Percentiles rank a stretch among this genome's conserved stretches.
Evolutionary conservation across 768 basidiomycete genomes (phyloP).

Genomic region (Phylloporus sp.): DNA sequence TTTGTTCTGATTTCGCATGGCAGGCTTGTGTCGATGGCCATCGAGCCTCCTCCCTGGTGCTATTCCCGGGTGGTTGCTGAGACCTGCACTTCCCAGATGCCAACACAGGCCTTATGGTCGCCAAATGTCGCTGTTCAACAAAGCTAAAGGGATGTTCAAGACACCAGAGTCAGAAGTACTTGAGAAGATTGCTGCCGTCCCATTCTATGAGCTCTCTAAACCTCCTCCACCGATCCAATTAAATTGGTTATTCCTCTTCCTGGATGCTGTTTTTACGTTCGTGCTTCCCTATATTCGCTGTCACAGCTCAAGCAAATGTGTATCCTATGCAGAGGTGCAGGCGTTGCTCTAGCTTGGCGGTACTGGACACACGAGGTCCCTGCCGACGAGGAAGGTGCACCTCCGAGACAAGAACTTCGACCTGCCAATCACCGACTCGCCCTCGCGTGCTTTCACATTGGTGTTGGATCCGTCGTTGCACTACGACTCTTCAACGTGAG

Average conservation of each 20-base stretch:
- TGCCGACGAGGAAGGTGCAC: conserved; percentile 9
- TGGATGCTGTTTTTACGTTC: conserved; percentile 31
- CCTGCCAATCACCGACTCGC: conserved; percentile 29
- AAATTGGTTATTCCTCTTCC: conserved; percentile 26
- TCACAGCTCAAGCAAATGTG: neutral
- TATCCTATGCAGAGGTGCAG: conserved; percentile 18
- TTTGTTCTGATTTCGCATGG: conserved; percentile 2
- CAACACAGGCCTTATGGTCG: neutral
- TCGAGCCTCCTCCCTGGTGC: conserved; percentile 1
- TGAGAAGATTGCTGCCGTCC: conserved; percentile 15
- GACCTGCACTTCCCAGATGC: neutral
- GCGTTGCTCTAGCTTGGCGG: conserved; percentile 25
- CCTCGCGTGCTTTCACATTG: conserved; percentile 26
- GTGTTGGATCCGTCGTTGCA: conserved; percentile 27
- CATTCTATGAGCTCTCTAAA: conserved; percentile 25
- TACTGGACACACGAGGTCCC: conserved; percentile 24
- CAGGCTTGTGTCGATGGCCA: conserved; percentile 10
- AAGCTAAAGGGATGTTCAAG: conserved; percentile 4
- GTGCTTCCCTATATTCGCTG: conserved; percentile 3
- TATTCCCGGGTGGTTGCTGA: neutral
- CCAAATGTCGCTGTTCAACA: conserved; percentile 12
- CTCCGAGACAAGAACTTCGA: conserved; percentile 24
- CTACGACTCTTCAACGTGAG: conserved; percentile 24
- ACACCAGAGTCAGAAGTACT: conserved; percentile 15
- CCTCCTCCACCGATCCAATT: conserved; percentile 20